These are phyloP conservation scores for Lophiostoma macrostomum DNA, from an alignment of 495 filamentous ascomycete species.

Conservation along the genomic window DNA sequence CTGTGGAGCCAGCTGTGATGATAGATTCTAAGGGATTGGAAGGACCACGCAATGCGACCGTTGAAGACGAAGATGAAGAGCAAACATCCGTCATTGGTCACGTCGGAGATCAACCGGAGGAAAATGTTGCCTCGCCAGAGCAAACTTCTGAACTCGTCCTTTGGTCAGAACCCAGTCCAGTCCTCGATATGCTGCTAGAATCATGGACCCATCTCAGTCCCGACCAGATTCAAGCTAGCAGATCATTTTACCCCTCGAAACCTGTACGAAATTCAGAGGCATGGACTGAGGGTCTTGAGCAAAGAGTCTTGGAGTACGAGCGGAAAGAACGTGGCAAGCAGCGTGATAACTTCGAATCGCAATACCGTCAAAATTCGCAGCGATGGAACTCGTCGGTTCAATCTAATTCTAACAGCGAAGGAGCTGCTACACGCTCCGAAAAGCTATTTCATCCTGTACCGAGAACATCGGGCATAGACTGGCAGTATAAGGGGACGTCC, in stretches of 20 bases:
- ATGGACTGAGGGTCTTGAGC: too few relatives aligned
- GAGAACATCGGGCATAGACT: too few relatives aligned
- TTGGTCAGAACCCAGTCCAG: background rate
- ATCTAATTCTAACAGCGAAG: too few relatives aligned
- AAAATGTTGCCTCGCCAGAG: background rate
- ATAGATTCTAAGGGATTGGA: background rate
- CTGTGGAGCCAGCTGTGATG: background rate
- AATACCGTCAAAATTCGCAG: too few relatives aligned
- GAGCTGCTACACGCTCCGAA: too few relatives aligned
- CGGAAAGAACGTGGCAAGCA: background rate
- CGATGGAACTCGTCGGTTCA: too few relatives aligned
- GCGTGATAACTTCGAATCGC: background rate
- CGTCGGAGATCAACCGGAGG: background rate
- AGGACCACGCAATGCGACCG: background rate
- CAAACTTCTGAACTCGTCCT: too few relatives aligned
- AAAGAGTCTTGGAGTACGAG: too few relatives aligned
- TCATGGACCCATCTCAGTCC: background rate
- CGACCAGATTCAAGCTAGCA: background rate
- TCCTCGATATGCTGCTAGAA: background rate
- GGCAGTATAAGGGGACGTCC: too few relatives aligned
- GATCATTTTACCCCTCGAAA: background rate
- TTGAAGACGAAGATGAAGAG: background rate
- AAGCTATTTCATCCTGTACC: too few relatives aligned
- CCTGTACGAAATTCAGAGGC: too few relatives aligned
- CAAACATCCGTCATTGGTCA: background rate